Evolutionary conservation across 2,329 filamentous ascomycete species (phyloP).

Genomic region (Trichoderma atrobrunneum): DNA sequence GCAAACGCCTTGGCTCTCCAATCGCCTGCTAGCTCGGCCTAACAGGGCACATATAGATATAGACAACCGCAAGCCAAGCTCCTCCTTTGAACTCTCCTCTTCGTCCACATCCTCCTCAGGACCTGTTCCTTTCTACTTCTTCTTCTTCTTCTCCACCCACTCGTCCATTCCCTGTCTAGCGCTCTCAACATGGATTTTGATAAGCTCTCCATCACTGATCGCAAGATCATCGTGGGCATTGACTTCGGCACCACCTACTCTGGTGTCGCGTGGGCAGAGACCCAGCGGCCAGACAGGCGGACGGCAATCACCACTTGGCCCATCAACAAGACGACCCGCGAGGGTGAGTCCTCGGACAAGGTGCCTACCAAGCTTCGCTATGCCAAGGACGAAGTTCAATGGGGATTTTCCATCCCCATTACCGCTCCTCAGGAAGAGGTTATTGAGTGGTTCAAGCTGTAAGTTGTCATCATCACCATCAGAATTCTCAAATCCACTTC

Average conservation of each 20-base stretch:
- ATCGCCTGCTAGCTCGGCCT: not conserved
- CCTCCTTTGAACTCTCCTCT: not conserved
- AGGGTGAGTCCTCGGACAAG: slow-evolving; percentile 42
- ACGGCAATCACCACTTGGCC: slow-evolving; percentile 43
- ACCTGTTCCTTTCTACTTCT: not conserved
- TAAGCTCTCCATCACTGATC: slow-evolving; percentile 33
- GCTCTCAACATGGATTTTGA: slow-evolving; percentile 35
- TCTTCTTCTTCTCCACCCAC: not conserved
- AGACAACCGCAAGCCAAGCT: not conserved
- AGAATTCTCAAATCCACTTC: not conserved
- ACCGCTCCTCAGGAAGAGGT: slow-evolving; percentile 39
- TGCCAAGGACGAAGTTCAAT: slow-evolving; percentile 36
- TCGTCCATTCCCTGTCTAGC: not conserved
- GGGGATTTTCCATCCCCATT: slow-evolving; percentile 45
- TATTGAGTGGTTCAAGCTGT: slow-evolving; percentile 51
- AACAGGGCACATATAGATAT: not conserved
- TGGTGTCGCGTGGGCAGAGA: slow-evolving; percentile 48
- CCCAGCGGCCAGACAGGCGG: slow-evolving; percentile 36
- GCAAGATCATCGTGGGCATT: slow-evolving; percentile 48
- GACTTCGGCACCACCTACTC: slow-evolving; percentile 56
- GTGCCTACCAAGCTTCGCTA: slow-evolving; percentile 47
- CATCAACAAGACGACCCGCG: slow-evolving; percentile 34
- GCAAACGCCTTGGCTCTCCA: not conserved
- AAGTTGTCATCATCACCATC: slow-evolving; percentile 23
- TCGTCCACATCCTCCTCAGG: not conserved